Conservation (phyloP, 1,139 yeast genomes). For the Kluyveromyces sp. region DNA sequence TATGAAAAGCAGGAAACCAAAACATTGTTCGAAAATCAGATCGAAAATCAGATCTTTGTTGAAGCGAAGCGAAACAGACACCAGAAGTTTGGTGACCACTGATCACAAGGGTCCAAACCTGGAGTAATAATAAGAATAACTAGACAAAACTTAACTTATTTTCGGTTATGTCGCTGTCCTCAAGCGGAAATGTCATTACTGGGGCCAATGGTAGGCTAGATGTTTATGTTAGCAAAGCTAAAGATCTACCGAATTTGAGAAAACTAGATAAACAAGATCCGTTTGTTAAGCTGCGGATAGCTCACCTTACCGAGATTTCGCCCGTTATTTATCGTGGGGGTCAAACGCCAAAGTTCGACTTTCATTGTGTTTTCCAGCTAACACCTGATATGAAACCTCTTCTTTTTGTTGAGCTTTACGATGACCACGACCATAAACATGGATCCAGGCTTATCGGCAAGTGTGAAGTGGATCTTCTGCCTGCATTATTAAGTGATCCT, state of each 20-base stretch:
- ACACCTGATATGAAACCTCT: constrained; percentile 55
- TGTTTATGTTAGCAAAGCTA: constrained; percentile 42
- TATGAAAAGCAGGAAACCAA: too few species aligned
- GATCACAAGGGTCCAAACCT: too few species aligned
- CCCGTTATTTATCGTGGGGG: constrained; percentile 76
- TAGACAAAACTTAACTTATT: too few species aligned
- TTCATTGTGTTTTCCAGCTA: constrained; percentile 61
- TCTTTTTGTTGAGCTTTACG: constrained; percentile 68
- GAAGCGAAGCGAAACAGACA: too few species aligned
- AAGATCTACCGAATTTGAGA: constrained; percentile 73
- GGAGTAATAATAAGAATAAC: too few species aligned
- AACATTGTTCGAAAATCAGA: too few species aligned
- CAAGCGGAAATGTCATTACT: constrained; percentile 6
- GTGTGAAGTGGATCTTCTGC: constrained; percentile 66
- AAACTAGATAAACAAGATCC: constrained; percentile 87
- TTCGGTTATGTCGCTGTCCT: background rate
- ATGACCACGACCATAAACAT: constrained; percentile 60
- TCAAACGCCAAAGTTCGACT: constrained; percentile 83
- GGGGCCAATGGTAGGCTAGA: constrained; percentile 34
- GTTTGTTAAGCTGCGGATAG: constrained; percentile 70
- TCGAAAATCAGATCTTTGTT: too few species aligned
- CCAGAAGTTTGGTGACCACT: too few species aligned
- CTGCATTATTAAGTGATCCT: constrained; percentile 56
- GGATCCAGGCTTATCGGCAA: constrained; percentile 85
- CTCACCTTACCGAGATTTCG: constrained; percentile 73